A percentile compares a stretch with the other conserved stretches of the same genome.
phyloP scores from a whole-genome alignment of 2,329 filamentous ascomycete genomes.

The Epichloe hybrida region DNA sequence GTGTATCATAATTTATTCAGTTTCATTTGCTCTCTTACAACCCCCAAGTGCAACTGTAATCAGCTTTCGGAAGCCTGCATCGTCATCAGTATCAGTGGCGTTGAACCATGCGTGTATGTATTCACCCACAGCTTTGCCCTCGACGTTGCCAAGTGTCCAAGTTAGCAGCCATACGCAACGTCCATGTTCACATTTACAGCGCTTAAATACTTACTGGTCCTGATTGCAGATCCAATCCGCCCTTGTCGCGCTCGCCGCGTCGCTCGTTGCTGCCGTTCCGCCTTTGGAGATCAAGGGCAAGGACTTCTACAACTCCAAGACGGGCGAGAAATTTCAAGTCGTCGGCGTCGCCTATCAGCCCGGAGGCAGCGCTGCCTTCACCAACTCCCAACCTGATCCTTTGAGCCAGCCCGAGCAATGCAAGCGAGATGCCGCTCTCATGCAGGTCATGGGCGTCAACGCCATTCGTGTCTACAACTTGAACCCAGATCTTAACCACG shows the following conservation, averaged over 20 bases:
- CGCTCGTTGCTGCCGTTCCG: slow-evolving; percentile 41
- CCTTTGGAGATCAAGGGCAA: slow-evolving; percentile 42
- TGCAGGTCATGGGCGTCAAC: slow-evolving; percentile 53
- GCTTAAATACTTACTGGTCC: slow-evolving; percentile 7
- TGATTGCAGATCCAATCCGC: slow-evolving; percentile 24
- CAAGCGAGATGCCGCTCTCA: slow-evolving; percentile 50
- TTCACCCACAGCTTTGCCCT: not conserved
- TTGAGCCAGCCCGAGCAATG: slow-evolving; percentile 45
- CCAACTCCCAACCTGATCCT: slow-evolving; percentile 40
- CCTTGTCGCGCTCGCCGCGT: slow-evolving; percentile 39
- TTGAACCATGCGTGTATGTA: slow-evolving; percentile 11
- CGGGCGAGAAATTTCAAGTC: slow-evolving; percentile 49
- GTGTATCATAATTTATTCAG: not conserved
- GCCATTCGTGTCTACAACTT: slow-evolving; percentile 59
- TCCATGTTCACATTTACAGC: too few species aligned
- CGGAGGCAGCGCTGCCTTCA: slow-evolving; percentile 49
- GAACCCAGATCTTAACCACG: slow-evolving; percentile 51
- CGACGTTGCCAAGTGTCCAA: not conserved
- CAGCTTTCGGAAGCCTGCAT: not conserved
- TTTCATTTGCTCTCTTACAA: not conserved
- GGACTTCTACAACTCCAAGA: slow-evolving; percentile 46
- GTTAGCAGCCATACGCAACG: not conserved
- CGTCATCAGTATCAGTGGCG: not conserved
- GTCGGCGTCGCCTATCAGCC: slow-evolving; percentile 58
- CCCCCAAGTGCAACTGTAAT: not conserved